Conservation (phyloP, 331 rosid genomes). For the Cydonia oblonga region DNA sequence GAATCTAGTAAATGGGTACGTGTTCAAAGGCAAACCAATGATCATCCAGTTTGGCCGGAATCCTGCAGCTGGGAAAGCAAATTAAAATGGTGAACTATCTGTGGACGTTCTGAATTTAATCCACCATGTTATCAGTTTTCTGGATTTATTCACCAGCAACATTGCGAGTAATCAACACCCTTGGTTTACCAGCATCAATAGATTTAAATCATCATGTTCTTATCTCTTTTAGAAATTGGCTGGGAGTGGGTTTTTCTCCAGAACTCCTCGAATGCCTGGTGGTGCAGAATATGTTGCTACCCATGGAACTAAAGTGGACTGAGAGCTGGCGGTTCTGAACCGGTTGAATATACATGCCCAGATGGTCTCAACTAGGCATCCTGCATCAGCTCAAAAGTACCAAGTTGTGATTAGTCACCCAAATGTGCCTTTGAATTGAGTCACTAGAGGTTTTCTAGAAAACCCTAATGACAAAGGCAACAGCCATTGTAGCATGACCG, state of each 20-base stretch:
- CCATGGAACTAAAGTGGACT: no score
- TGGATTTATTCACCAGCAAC: background rate
- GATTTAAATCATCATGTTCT: background rate
- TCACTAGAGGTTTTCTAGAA: no score
- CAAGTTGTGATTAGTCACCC: no score
- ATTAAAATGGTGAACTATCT: slow-evolving; percentile 10
- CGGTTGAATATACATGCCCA: no score
- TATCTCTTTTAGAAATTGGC: background rate
- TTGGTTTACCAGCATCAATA: background rate
- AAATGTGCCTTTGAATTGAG: no score
- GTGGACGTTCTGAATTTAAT: background rate
- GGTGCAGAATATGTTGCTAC: background rate
- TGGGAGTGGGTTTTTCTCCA: background rate
- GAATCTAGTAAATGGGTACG: slow-evolving; percentile 73
- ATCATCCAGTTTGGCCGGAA: slow-evolving; percentile 85
- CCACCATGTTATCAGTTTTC: background rate
- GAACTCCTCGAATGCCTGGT: background rate
- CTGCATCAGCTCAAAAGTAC: no score
- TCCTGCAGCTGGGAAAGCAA: slow-evolving; percentile 49
- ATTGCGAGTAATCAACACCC: background rate
- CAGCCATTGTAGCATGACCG: no score
- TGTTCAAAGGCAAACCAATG: slow-evolving; percentile 88
- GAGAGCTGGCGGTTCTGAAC: no score
- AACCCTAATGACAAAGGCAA: no score
- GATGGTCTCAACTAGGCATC: no score